A percentile compares a stretch with the other conserved stretches of the same genome.
Evolutionary conservation across 2,329 filamentous ascomycete species (phyloP).

Genomic region (Neodidymelliopsis sp.): DNA sequence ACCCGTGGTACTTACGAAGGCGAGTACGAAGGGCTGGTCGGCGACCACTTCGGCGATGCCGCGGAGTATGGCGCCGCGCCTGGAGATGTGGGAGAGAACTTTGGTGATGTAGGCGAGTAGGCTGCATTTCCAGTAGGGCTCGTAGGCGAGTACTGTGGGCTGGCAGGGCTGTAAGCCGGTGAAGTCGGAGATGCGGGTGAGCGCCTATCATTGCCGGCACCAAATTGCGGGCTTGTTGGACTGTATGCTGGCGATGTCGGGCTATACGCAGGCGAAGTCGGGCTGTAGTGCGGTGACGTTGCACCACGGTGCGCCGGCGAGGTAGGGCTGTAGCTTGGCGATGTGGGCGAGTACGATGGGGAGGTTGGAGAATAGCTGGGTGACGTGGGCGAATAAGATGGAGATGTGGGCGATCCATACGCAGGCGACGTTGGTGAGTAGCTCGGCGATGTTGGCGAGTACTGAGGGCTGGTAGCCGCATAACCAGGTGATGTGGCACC

Average conservation of each 20-base stretch:
- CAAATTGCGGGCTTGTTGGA: slow-evolving; percentile 59
- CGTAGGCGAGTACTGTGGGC: slow-evolving; percentile 62
- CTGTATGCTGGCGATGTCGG: slow-evolving; percentile 63
- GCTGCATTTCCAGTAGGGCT: slow-evolving; percentile 59
- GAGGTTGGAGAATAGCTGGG: slow-evolving; percentile 60
- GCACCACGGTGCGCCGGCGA: slow-evolving; percentile 57
- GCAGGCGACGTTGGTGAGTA: slow-evolving; percentile 67
- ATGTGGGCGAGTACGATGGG: slow-evolving; percentile 65
- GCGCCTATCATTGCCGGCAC: slow-evolving; percentile 40
- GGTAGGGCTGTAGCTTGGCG: slow-evolving; percentile 59
- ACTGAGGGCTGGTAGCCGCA: slow-evolving; percentile 57
- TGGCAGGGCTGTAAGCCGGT: slow-evolving; percentile 76
- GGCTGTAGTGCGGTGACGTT: slow-evolving; percentile 55
- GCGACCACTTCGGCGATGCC: slow-evolving; percentile 53
- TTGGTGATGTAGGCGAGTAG: slow-evolving; percentile 58
- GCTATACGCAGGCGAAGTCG: slow-evolving; percentile 60
- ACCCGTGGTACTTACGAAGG: slow-evolving; percentile 53
- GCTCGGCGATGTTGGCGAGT: slow-evolving; percentile 64
- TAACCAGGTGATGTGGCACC: slow-evolving; percentile 62
- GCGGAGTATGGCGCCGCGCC: slow-evolving; percentile 36
- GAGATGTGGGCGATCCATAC: slow-evolving; percentile 47
- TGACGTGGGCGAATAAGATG: slow-evolving; percentile 62
- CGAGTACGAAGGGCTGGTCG: slow-evolving; percentile 52
- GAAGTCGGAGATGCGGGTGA: slow-evolving; percentile 68
- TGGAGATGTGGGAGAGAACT: slow-evolving; percentile 51